phyloP scores from a whole-genome alignment of 768 basidiomycete species.

The Tricholoma saponaceum region DNA sequence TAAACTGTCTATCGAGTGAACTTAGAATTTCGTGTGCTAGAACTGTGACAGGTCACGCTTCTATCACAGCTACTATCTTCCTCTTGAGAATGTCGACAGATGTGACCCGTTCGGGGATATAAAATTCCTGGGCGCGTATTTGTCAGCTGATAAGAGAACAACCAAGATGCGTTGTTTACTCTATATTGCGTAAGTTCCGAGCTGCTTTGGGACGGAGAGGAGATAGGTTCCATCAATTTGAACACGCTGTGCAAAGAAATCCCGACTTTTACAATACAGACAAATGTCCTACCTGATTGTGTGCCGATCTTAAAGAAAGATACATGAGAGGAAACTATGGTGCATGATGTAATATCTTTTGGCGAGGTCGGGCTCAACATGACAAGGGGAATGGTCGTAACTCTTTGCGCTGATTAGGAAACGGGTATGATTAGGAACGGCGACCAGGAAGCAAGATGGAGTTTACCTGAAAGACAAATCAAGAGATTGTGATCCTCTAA shows the following conservation, averaged over 20 bases:
- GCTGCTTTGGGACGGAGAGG: not conserved
- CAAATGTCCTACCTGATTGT: constrained; percentile 45
- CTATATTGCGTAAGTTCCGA: constrained; percentile 3
- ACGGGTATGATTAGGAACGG: not conserved
- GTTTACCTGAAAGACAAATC: constrained; percentile 66
- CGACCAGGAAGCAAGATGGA: not conserved
- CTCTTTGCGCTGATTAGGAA: constrained; percentile 4
- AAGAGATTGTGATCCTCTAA: constrained; percentile 72
- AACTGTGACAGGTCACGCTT: no score
- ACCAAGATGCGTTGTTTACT: constrained; percentile 1
- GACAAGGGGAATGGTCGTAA: constrained; percentile 7
- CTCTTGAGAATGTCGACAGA: constrained; percentile 71
- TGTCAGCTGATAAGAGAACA: not conserved
- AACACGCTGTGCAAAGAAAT: constrained; percentile 36
- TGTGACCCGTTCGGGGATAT: constrained; percentile 72
- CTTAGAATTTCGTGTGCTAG: no score
- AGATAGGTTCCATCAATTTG: constrained; percentile 10
- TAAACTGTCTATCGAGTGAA: no score
- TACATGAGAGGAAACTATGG: constrained; percentile 27
- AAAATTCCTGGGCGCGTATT: constrained; percentile 57
- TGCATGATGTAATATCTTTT: constrained; percentile 6
- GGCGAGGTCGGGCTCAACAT: not conserved
- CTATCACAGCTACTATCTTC: constrained; percentile 14
- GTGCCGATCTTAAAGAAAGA: constrained; percentile 11
- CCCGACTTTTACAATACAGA: constrained; percentile 45